Conservation (phyloP, 495 filamentous ascomycete species). For the Neurospora sp. region DNA sequence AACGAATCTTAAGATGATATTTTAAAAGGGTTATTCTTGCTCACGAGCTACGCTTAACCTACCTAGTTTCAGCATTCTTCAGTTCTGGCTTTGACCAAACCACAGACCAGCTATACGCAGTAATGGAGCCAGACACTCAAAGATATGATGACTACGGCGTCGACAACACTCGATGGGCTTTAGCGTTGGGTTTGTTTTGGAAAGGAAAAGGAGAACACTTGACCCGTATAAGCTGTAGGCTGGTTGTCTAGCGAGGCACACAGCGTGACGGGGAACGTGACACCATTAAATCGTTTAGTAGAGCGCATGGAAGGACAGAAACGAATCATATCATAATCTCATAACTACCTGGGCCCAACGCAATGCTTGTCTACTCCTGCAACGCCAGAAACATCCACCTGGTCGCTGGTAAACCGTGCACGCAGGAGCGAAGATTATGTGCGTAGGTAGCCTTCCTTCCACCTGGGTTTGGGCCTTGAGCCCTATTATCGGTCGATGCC, state of each 20-base stretch:
- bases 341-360: background rate
- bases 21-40: background rate
- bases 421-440: background rate
- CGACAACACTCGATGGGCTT: background rate
- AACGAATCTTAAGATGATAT: background rate
- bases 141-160: background rate
- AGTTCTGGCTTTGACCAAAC: background rate
- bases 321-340: background rate
- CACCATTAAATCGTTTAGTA: background rate
- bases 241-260: background rate
- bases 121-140: background rate
- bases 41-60: background rate
- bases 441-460: background rate
- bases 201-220: background rate
- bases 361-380: background rate
- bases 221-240: background rate
- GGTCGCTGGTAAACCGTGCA: background rate
- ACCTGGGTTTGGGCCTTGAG: background rate
- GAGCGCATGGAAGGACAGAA: background rate
- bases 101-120: background rate
- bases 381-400: background rate
- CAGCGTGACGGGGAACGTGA: background rate
- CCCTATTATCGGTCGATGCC: background rate
- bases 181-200: background rate
- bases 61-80: background rate